A percentile compares a stretch with the other conserved stretches of the same genome.
Conservation (phyloP, 345 rosid species). For the Ceriops zippeliana region DNA sequence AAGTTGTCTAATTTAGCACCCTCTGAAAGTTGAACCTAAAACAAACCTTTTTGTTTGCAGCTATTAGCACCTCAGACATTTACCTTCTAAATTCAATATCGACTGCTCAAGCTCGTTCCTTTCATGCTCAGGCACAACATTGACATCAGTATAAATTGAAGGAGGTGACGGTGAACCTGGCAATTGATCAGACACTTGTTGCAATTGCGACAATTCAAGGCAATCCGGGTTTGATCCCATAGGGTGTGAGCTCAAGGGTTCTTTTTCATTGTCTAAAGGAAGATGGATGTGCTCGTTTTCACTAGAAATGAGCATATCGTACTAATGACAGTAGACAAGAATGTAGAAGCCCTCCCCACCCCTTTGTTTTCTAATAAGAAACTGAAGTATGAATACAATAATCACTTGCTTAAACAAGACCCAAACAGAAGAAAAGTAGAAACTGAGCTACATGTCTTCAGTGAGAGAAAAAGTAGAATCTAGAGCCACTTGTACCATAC, state of each 20-base stretch:
- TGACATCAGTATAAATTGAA: constrained; percentile 55
- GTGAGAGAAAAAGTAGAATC: background rate
- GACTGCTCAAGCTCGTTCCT: constrained; percentile 56
- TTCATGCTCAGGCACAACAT: constrained; percentile 77
- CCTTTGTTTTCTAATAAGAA: constrained; percentile 19
- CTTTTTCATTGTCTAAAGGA: constrained; percentile 26
- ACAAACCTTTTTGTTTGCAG: background rate
- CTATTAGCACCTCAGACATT: constrained; percentile 1
- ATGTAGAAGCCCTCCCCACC: background rate
- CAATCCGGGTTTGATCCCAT: constrained; percentile 35
- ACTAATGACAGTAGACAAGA: constrained; percentile 14
- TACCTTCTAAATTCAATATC: constrained; percentile 60
- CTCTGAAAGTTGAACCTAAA: background rate
- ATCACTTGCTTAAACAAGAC: constrained; percentile 10
- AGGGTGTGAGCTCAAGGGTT: constrained; percentile 23
- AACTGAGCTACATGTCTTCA: background rate
- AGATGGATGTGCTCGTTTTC: constrained; percentile 39
- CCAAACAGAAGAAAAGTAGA: constrained; percentile 5
- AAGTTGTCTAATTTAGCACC: background rate
- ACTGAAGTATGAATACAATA: constrained; percentile 4
- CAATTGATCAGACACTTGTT: constrained; percentile 27
- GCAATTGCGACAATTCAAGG: constrained; percentile 24
- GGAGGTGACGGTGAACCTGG: constrained; percentile 39
- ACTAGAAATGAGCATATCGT: constrained; percentile 25
- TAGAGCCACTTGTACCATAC: background rate